Conservation (phyloP, 2,329 filamentous ascomycete genomes). For the Ophiostoma piceae region DNA sequence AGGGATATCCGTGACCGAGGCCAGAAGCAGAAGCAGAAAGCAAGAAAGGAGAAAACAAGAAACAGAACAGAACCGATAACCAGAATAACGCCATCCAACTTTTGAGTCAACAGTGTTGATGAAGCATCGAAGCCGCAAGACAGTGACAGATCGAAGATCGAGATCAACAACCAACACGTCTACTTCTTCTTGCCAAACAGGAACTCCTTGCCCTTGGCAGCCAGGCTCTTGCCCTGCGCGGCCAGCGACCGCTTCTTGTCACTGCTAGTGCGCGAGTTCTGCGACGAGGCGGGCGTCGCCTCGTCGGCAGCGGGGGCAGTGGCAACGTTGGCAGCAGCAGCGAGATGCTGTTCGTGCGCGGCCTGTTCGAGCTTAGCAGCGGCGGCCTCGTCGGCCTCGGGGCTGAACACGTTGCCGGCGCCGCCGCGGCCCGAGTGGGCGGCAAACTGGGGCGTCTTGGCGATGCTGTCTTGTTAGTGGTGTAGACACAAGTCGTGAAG, state of each 20-base stretch:
- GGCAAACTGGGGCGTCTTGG: conserved; percentile 53
- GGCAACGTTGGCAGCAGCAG: background rate
- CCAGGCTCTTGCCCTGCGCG: conserved; percentile 32
- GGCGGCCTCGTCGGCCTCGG: conserved; percentile 38
- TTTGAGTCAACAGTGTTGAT: background rate
- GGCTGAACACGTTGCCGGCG: conserved; percentile 63
- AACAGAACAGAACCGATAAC: background rate
- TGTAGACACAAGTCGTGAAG: no score
- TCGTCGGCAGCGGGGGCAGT: conserved; percentile 35
- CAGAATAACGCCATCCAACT: conserved; percentile 11
- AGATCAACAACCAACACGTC: background rate
- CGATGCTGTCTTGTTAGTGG: conserved; percentile 31
- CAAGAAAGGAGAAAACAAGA: background rate
- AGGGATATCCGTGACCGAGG: conserved; percentile 10
- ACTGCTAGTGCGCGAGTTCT: conserved; percentile 26
- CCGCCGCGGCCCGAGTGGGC: conserved; percentile 69
- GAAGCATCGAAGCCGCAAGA: no score
- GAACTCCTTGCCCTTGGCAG: conserved; percentile 45
- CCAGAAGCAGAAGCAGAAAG: background rate
- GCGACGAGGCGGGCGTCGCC: conserved; percentile 12
- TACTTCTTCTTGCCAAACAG: conserved; percentile 36
- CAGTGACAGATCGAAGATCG: no score
- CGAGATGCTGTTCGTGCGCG: background rate
- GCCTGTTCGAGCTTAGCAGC: background rate
- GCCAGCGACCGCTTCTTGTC: background rate